Evolutionary conservation across 805 yeast species (phyloP).

Genomic region (Hanseniaspora taiwanica): DNA sequence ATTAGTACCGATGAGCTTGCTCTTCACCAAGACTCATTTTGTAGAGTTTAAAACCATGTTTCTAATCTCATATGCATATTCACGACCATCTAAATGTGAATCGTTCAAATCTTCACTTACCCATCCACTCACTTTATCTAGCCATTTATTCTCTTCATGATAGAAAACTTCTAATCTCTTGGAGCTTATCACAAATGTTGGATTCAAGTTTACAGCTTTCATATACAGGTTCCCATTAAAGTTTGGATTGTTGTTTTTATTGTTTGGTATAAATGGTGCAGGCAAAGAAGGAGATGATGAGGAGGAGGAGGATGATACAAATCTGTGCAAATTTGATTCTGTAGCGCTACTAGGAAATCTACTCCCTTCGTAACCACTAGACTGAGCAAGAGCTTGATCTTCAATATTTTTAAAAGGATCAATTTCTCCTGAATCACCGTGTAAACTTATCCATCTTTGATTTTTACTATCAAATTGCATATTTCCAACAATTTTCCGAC

Average conservation of each 20-base stretch:
- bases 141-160: slow-evolving; percentile 24
- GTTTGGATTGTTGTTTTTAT: no score
- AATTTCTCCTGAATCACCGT: slow-evolving; percentile 13
- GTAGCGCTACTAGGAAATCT: background rate
- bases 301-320: background rate
- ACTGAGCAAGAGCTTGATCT: slow-evolving; percentile 10
- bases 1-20: no score
- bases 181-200: slow-evolving; percentile 7
- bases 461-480: slow-evolving; percentile 24
- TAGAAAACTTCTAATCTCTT: slow-evolving; percentile 17
- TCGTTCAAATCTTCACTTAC: slow-evolving; percentile 11
- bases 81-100: slow-evolving; percentile 3
- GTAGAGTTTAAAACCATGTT: slow-evolving; percentile 24
- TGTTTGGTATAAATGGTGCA: no score
- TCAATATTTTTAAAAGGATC: slow-evolving; percentile 21
- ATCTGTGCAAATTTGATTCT: background rate
- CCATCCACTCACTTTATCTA: slow-evolving; percentile 20
- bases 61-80: slow-evolving; percentile 19
- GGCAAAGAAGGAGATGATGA: no score
- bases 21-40: no score
- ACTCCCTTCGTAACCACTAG: slow-evolving; percentile 5
- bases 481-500: slow-evolving; percentile 16
- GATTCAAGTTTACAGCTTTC: no score
- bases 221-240: no score
- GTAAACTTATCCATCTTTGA: slow-evolving; percentile 21